These are phyloP conservation scores for Wickerhamiella azyma DNA, from an alignment of 805 yeast genomes.

Conservation along the genomic window DNA sequence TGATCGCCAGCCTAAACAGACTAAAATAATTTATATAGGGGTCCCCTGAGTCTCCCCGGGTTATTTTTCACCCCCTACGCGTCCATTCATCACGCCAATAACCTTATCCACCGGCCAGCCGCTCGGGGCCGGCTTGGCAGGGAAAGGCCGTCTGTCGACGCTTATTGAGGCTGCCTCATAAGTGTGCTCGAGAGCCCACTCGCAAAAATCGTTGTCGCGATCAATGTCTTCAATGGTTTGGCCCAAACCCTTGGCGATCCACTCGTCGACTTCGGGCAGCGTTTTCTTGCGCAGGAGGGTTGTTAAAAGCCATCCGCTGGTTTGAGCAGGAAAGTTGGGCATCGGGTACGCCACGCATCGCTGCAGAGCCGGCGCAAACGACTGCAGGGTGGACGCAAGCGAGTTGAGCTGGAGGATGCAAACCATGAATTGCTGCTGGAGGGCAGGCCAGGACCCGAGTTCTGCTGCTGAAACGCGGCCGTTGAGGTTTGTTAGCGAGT, in stretches of 20 bases:
- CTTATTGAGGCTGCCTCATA: constrained; percentile 33
- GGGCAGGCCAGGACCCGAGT: constrained; percentile 44
- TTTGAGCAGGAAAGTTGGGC: constrained; percentile 70
- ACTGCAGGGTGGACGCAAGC: constrained; percentile 53
- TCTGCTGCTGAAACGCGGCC: constrained; percentile 37
- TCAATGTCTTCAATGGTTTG: constrained; percentile 25
- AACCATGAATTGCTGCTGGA: constrained; percentile 76
- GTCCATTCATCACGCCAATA: constrained; percentile 16
- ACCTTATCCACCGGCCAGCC: constrained; percentile 13
- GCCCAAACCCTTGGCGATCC: constrained; percentile 43
- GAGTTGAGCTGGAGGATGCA: constrained; percentile 71
- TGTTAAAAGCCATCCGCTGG: constrained; percentile 69
- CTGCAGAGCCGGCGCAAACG: constrained; percentile 43
- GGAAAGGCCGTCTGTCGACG: constrained; percentile 16
- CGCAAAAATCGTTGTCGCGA: constrained; percentile 43
- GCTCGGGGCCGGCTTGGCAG: constrained; percentile 13
- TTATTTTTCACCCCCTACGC: not conserved
- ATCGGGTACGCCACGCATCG: constrained; percentile 72
- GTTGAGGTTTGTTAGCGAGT: constrained; percentile 44
- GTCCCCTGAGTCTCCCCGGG: too few species aligned
- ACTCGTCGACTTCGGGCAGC: constrained; percentile 77
- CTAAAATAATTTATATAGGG: too few species aligned
- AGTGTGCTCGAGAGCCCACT: constrained; percentile 49
- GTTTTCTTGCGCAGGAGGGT: constrained; percentile 78
- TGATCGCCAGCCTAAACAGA: too few species aligned